Base-by-base conservation (phyloP, 164 flowering plant species). In the Aristolochia contorta region DNA sequence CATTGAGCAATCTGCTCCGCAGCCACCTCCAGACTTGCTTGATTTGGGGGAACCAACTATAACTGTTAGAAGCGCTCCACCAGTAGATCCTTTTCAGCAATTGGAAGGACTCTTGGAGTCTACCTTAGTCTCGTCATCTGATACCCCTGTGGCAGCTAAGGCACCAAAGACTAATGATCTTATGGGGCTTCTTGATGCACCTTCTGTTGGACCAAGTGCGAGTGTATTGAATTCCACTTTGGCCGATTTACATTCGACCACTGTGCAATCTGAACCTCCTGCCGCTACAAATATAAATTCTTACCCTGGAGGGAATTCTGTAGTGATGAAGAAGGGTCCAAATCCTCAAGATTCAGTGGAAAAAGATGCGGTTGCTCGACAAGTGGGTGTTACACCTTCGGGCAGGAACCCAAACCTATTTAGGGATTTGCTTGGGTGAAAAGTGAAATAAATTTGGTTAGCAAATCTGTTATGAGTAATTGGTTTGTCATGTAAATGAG, bases 301-400 rank as follows among this genome's bases (percentile, higher is more conserved):
- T 43, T 60, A 30, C 7, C 56, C 63, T 21, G 77, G 62, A 57
- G 84, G 66, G 58, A 61, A 27, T 47, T 50, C 71, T 20, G 72
- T 25, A 19, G 47, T 61, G 13, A 16, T 58, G 16, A 74, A 69
- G 57, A 93, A 88, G 72, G 97, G 97, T 2, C 92, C 95, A 56
- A 84, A 79, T 62, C 61, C 61, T 19, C 81, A 77, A 72, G 83
- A 84, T 63, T 72, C 91, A 22, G 63, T 94, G 66, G 83, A 84
- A 56, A 94, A 80, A 65, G 97, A 94, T 79, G 89, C 97, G 21
- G 80, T 81, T 25, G 91, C 89, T 37, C 85, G 99, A 70, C 97
- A 91, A 71, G 73, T 88, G 81, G 99, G 99, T 12, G 95, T 91
- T 61, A 87, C 69, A 43, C 99, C 99, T 12, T 66, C 89, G 16